These are phyloP conservation scores for Phytophthora kernoviae DNA, from an alignment of 352 stramenopile species.

Conservation along the genomic window DNA sequence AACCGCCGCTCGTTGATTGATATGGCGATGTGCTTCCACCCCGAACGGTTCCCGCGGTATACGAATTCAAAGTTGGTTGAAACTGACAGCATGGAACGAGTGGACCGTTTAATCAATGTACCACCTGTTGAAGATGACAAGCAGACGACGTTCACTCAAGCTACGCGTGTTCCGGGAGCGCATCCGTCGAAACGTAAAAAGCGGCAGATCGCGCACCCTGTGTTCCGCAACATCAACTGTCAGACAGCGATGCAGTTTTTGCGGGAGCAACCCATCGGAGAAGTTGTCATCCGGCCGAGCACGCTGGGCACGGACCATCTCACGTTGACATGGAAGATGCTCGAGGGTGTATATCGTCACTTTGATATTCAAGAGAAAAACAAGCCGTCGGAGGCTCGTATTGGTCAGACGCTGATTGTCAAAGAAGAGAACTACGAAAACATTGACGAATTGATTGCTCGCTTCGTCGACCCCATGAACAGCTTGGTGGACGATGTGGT, in stretches of 20 bases:
- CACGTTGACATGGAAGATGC: slow-evolving; percentile 90
- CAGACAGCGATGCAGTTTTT: slow-evolving; percentile 82
- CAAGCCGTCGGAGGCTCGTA: slow-evolving; percentile 83
- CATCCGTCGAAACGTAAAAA: slow-evolving; percentile 80
- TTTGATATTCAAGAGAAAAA: slow-evolving; percentile 90
- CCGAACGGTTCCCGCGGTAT: slow-evolving; percentile 57
- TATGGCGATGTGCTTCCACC: slow-evolving; percentile 76
- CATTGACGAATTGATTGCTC: slow-evolving; percentile 89
- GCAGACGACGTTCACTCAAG: slow-evolving; percentile 37
- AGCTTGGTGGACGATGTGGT: slow-evolving; percentile 85
- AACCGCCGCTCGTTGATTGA: slow-evolving; percentile 76
- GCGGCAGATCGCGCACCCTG: slow-evolving; percentile 82
- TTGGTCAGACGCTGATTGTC: slow-evolving; percentile 83
- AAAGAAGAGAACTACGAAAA: slow-evolving; percentile 89
- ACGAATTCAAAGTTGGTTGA: slow-evolving; percentile 60
- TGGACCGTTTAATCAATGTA: slow-evolving; percentile 82
- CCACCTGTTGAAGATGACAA: slow-evolving; percentile 81
- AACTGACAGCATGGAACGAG: slow-evolving; percentile 67
- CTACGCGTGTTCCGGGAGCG: slow-evolving; percentile 29
- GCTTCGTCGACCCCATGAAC: slow-evolving; percentile 91
- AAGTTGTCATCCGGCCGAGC: slow-evolving; percentile 88
- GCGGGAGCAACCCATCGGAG: slow-evolving; percentile 75
- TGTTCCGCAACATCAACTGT: slow-evolving; percentile 90
- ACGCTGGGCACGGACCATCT: slow-evolving; percentile 84
- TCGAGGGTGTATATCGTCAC: slow-evolving; percentile 86